Percentiles rank a stretch among this genome's conserved stretches.
Conservation (phyloP, 352 stramenopile species). For the Phytophthora multivora region DNA sequence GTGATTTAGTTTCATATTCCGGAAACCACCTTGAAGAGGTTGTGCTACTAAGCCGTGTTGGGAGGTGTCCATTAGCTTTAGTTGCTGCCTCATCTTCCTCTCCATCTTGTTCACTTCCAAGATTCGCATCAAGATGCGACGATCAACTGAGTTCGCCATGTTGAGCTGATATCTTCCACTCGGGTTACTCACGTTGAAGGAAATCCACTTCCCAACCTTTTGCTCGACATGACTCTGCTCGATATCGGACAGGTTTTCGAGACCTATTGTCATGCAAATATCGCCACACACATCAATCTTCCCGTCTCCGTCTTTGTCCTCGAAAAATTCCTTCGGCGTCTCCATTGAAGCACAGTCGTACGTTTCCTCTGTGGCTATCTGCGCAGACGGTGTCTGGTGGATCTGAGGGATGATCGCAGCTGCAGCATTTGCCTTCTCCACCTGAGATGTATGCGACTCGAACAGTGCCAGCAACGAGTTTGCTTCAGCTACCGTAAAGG, state of each 20-base stretch:
- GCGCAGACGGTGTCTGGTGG: constrained; percentile 15
- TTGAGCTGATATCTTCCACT: constrained; percentile 72
- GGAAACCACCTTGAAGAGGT: constrained; percentile 51
- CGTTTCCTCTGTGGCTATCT: constrained; percentile 35
- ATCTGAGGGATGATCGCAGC: constrained; percentile 74
- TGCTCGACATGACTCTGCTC: constrained; percentile 75
- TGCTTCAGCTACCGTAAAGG: constrained; percentile 57
- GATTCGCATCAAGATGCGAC: constrained; percentile 75
- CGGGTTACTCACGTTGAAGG: constrained; percentile 73
- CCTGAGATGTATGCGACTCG: constrained; percentile 61
- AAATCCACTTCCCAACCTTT: constrained; percentile 80
- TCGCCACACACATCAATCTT: constrained; percentile 84
- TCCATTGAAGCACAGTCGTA: constrained; percentile 69
- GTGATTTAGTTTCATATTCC: constrained; percentile 69
- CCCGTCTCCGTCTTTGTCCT: constrained; percentile 80
- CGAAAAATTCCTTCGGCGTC: constrained; percentile 66
- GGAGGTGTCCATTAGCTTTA: constrained; percentile 70
- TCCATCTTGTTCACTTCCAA: constrained; percentile 69
- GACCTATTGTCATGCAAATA: constrained; percentile 77
- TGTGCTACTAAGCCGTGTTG: constrained; percentile 51
- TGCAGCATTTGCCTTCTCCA: constrained; percentile 70
- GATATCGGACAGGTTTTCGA: constrained; percentile 63
- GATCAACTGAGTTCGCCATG: constrained; percentile 72
- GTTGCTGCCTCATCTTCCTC: constrained; percentile 51
- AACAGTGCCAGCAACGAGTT: constrained; percentile 68